phyloP scores from a whole-genome alignment of 306 rosid genomes.

The Cotoneaster glaucophyllus region DNA sequence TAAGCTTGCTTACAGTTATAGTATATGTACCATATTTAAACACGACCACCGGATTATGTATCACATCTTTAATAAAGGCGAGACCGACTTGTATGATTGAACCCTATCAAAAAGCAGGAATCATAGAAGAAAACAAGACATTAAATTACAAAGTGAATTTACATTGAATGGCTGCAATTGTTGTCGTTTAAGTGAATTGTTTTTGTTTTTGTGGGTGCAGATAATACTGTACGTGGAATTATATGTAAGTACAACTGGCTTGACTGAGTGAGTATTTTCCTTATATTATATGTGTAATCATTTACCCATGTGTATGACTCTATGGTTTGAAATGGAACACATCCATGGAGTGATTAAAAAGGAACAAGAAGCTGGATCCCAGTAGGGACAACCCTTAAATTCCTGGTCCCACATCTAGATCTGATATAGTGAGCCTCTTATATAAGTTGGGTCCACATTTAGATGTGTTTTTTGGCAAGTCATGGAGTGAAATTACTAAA shows the following conservation, averaged over 20 bases:
- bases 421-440: not conserved
- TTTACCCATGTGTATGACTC: not conserved
- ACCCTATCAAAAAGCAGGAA: not conserved
- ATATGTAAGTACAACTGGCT: slow-evolving; percentile 68
- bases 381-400: not conserved
- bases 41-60: not conserved
- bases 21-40: not conserved
- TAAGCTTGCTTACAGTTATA: slow-evolving; percentile 21
- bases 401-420: not conserved
- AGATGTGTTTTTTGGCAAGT: no score
- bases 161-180: not conserved
- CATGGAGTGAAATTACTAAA: no score
- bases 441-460: not conserved
- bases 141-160: not conserved
- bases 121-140: not conserved
- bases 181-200: not conserved
- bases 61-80: not conserved
- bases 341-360: not conserved
- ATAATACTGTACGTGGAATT: slow-evolving; percentile 78
- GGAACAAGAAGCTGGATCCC: not conserved
- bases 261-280: slow-evolving; percentile 10
- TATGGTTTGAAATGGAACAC: not conserved
- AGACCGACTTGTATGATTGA: not conserved
- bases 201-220: slow-evolving; percentile 45
- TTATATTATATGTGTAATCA: not conserved